These are phyloP conservation scores for Cercospora nicotianae DNA, from an alignment of 2,329 filamentous ascomycete genomes.

Conservation along the genomic window DNA sequence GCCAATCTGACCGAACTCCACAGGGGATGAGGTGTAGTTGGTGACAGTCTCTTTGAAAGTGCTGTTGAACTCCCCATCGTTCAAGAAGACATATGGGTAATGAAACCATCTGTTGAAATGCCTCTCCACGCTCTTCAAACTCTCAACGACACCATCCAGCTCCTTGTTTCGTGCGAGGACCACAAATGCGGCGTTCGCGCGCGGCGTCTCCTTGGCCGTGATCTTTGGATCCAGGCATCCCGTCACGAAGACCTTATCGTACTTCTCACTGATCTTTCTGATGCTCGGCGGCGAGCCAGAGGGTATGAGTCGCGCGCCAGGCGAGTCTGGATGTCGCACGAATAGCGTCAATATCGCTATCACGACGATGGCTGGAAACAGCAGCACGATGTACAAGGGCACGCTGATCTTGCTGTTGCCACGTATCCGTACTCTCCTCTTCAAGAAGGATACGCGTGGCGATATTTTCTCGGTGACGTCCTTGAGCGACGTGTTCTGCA, in stretches of 20 bases:
- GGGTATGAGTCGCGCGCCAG: slow-evolving; percentile 81
- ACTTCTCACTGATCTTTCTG: slow-evolving; percentile 88
- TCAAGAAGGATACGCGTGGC: slow-evolving; percentile 73
- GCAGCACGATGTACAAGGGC: slow-evolving; percentile 84
- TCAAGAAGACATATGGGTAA: slow-evolving; percentile 97
- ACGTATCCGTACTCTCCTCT: slow-evolving; percentile 80
- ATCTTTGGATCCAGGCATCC: slow-evolving; percentile 76
- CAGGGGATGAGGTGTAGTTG: slow-evolving; percentile 83
- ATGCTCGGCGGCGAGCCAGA: slow-evolving; percentile 85
- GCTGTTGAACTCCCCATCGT: slow-evolving; percentile 95
- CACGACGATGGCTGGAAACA: slow-evolving; percentile 90
- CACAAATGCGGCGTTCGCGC: slow-evolving; percentile 93
- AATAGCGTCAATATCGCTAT: slow-evolving; percentile 88
- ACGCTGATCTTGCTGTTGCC: slow-evolving; percentile 92
- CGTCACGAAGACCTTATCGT: slow-evolving; percentile 93
- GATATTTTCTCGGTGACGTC: slow-evolving; percentile 45
- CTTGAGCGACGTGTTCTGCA: slow-evolving; percentile 39
- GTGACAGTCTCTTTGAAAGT: slow-evolving; percentile 84
- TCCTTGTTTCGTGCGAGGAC: slow-evolving; percentile 96
- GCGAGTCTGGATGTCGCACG: slow-evolving; percentile 79
- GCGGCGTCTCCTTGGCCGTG: slow-evolving; percentile 68
- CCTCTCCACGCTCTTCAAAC: slow-evolving; percentile 94
- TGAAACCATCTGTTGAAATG: slow-evolving; percentile 99
- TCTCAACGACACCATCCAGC: slow-evolving; percentile 91
- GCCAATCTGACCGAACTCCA: slow-evolving; percentile 94